Evolutionary conservation across 2,329 filamentous ascomycete species (phyloP).

Genomic region (Bipolaris bicolor): DNA sequence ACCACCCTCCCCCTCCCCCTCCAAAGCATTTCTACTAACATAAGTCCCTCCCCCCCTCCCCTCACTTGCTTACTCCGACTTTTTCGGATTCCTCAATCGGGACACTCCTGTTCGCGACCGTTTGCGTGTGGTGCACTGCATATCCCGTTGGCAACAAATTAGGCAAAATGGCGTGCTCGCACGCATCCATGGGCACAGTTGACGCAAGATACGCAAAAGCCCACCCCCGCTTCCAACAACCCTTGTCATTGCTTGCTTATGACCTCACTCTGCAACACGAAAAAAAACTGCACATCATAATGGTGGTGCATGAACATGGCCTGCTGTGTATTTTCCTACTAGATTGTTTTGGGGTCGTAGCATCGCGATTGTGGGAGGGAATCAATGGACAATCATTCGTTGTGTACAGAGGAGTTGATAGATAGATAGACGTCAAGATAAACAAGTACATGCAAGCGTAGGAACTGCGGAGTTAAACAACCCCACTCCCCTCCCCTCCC

Average conservation of each 20-base stretch:
- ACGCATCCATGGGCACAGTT: conserved; percentile 5
- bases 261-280: neutral
- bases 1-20: neutral
- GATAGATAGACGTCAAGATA: conserved; percentile 10
- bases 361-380: neutral
- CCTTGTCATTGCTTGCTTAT: neutral
- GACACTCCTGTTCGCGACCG: neutral
- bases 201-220: conserved; percentile 6
- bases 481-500: conserved; percentile 8
- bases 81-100: neutral
- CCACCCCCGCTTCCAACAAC: conserved; percentile 2
- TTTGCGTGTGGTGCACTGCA: neutral
- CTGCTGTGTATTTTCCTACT: neutral
- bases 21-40: too few species aligned
- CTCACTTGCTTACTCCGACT: neutral
- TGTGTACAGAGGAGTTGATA: neutral
- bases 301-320: too few species aligned
- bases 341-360: neutral
- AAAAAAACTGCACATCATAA: neutral
- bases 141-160: conserved; percentile 33
- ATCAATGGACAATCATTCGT: too few species aligned
- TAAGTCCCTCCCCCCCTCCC: neutral
- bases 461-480: neutral
- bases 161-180: conserved; percentile 41
- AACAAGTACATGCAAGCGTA: conserved; percentile 9